Evolutionary conservation across 345 rosid species (phyloP), one percentile per base, ranked within the genome.

Genomic region (Populus pruinosa): DNA sequence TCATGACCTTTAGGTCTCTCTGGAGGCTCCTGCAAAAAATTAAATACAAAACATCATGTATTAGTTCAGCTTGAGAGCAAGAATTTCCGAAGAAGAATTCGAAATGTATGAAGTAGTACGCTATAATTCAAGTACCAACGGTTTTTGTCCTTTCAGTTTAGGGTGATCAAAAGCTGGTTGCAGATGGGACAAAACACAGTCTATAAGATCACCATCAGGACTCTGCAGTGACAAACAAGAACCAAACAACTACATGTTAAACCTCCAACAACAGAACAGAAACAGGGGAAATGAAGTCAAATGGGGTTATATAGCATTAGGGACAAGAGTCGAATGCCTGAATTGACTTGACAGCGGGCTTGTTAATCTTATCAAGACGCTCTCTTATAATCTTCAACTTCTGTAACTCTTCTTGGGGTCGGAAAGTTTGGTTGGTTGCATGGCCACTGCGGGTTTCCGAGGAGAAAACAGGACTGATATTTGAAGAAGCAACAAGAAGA

Each of bases 141-240:
- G 97, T 41, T 70, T 87, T 33, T 88, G 87, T 29, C 98, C 98
- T 59, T 81, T 85, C 75, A 96, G 77, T 64, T 80, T 77, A 44
- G 96, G 94, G 84, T 94, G 97, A 86, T 96, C 99, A 12, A 94
- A 96, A 73, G 98, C 99, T 10, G 90, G 97, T 75, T 96, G 99
- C 17, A 85, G 87, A 84, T 94, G 95, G 79, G 91, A 76, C 63
- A 82, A 63, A 39, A 96, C 92, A 79, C 99, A 96, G 69, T 91
- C 99, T 83, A 96, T 88, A 18, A 77, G 53, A 87, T 96, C 99
- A 67, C 98, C 97, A 77, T 91, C 93, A 38, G 94, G 89, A 77
- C 95, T 96, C 99, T 96, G 92, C 67, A 72, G 41, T 36, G 70
- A 74, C 49, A 82, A 29, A 65, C 38, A 53, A 69, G 64, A 55